phyloP scores from a whole-genome alignment of 2,329 filamentous ascomycete genomes.

The Diaporthe aspalathi region DNA sequence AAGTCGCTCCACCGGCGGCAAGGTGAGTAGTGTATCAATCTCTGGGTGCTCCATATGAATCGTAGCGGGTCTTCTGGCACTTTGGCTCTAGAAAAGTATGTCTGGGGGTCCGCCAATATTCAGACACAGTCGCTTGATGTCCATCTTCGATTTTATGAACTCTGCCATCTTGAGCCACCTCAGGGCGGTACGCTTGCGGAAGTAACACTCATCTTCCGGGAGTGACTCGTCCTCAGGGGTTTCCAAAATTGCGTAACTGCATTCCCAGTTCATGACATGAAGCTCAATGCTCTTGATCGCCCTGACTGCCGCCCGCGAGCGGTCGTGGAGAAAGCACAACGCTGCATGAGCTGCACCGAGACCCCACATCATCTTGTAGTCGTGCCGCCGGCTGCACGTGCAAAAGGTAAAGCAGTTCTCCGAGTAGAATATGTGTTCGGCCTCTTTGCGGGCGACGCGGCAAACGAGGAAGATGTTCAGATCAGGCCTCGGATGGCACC shows the following conservation, averaged over 20 bases:
- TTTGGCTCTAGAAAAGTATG: no score
- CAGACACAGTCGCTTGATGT: not conserved
- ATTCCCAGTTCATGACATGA: not conserved
- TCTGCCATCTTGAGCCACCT: not conserved
- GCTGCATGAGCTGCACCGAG: not conserved
- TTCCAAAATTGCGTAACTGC: not conserved
- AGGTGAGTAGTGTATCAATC: not conserved
- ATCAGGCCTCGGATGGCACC: not conserved
- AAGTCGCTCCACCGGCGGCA: not conserved
- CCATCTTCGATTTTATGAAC: not conserved
- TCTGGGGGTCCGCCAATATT: not conserved
- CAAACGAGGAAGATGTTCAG: not conserved
- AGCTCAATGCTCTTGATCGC: not conserved
- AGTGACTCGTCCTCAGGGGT: not conserved
- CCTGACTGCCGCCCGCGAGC: not conserved
- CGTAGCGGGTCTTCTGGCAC: no score
- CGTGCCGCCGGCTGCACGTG: not conserved
- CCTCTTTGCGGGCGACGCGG: not conserved
- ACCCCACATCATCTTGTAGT: no score
- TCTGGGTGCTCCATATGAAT: not conserved
- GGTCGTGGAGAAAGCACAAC: not conserved
- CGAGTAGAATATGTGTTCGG: not conserved
- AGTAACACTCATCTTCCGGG: no score
- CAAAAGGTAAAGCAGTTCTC: conserved; percentile 5
- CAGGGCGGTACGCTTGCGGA: no score